phyloP scores from a whole-genome alignment of 306 rosid species.

The Alnus rubra region DNA sequence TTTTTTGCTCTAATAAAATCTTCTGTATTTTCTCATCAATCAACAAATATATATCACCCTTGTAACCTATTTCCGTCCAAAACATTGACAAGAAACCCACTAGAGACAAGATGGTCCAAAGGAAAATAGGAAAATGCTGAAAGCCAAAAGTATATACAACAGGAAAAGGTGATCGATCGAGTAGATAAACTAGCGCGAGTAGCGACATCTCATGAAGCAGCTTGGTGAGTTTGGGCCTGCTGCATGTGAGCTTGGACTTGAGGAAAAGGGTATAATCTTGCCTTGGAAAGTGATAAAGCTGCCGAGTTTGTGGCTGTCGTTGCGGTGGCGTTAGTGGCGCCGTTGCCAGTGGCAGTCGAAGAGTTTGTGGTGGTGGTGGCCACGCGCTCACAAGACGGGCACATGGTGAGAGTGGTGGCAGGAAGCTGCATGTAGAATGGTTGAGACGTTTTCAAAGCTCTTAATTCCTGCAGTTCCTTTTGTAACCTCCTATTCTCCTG shows the following conservation, averaged over 20 bases:
- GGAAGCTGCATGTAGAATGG: conserved; percentile 95
- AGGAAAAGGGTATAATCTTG: conserved; percentile 32
- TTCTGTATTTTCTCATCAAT: conserved; percentile 3
- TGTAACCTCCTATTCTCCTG: conserved; percentile 92
- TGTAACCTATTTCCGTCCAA: not conserved
- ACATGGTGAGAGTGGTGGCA: conserved; percentile 97
- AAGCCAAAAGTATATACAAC: conserved; percentile 32
- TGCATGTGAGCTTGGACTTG: conserved; percentile 37
- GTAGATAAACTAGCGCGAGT: not conserved
- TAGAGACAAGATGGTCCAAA: conserved; percentile 10
- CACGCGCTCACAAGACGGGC: conserved; percentile 90
- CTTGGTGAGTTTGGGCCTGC: conserved; percentile 45
- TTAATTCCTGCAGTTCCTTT: conserved; percentile 85
- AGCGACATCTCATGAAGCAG: conserved; percentile 33
- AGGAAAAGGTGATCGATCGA: not conserved
- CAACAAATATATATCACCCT: conserved; percentile 25
- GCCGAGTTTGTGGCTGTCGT: conserved; percentile 14
- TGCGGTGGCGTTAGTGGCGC: not conserved
- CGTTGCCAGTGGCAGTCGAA: not conserved
- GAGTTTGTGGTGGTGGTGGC: conserved; percentile 43
- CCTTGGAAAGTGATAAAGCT: conserved; percentile 29
- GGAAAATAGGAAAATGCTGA: conserved; percentile 2
- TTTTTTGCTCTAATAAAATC: conserved; percentile 11
- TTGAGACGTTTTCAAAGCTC: conserved; percentile 79
- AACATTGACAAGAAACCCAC: not conserved